A percentile compares a stretch with the other conserved stretches of the same genome.
These are phyloP conservation scores for Aspergillus alliaceus DNA, from an alignment of 2,329 filamentous ascomycete species.

Conservation along the genomic window DNA sequence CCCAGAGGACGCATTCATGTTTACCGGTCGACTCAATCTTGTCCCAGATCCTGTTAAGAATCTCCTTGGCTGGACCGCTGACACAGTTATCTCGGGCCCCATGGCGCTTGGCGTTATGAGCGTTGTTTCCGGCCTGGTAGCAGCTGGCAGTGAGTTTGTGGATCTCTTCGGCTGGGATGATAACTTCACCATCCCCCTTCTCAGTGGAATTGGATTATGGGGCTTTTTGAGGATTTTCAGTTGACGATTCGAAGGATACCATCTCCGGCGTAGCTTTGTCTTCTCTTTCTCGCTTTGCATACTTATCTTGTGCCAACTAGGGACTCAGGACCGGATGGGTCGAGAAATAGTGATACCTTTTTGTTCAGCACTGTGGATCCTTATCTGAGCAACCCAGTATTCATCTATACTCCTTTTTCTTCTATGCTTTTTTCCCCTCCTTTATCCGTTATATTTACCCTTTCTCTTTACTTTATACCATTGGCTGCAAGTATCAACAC, in stretches of 20 bases:
- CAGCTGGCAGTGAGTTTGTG: constrained; percentile 83
- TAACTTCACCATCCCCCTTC: constrained; percentile 91
- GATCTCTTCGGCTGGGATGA: constrained; percentile 95
- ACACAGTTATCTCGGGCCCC: constrained; percentile 65
- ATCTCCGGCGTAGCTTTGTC: background rate
- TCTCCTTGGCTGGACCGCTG: constrained; percentile 60
- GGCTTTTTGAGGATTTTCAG: constrained; percentile 87
- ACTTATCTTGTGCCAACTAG: background rate
- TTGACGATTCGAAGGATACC: constrained; percentile 15
- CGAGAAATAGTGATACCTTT: background rate
- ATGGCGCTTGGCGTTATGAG: constrained; percentile 78
- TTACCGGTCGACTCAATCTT: constrained; percentile 68
- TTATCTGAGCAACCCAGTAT: background rate
- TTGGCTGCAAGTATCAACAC: no score
- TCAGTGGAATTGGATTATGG: constrained; percentile 87
- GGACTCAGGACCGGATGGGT: background rate
- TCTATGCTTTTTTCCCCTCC: background rate
- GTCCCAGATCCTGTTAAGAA: constrained; percentile 63
- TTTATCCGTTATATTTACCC: background rate
- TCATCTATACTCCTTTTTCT: background rate
- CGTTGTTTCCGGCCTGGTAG: constrained; percentile 82
- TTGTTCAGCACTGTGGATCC: background rate
- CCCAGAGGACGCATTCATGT: constrained; percentile 73
- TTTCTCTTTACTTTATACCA: background rate
- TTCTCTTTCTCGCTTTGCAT: constrained; percentile 1